phyloP scores from a whole-genome alignment of 2,329 filamentous ascomycete genomes.

The Trichoderma guizhouense region DNA sequence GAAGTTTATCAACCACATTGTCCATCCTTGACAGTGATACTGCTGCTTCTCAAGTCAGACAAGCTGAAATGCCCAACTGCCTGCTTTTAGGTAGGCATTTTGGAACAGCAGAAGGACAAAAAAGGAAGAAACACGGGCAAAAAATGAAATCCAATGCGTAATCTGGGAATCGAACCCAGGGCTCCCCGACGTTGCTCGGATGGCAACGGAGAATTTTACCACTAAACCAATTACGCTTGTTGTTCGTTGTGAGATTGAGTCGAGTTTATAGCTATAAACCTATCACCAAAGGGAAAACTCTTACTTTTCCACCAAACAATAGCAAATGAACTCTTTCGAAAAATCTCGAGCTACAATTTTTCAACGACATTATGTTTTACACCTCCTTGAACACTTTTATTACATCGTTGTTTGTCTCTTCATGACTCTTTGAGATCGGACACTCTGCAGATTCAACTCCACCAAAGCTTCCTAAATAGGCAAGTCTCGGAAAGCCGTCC shows the following conservation, averaged over 20 bases:
- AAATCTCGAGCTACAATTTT: too few relatives aligned
- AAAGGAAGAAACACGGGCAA: not conserved
- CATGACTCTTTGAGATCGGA: not conserved
- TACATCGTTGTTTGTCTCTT: not conserved
- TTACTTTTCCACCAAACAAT: too few relatives aligned
- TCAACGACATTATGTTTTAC: not conserved
- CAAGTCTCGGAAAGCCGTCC: not conserved
- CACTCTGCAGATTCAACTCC: not conserved
- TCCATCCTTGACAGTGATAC: not conserved
- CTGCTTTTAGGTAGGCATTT: not conserved
- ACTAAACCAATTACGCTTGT: constrained; percentile 20
- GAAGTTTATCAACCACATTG: not conserved
- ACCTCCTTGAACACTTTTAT: not conserved
- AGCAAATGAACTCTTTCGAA: too few relatives aligned
- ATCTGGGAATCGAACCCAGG: constrained; percentile 21
- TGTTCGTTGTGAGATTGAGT: not conserved
- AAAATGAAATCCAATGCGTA: constrained; percentile 6
- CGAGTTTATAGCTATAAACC: rapidly evolving
- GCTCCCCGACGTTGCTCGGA: constrained; percentile 20
- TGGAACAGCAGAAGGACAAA: not conserved
- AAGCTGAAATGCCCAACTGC: not conserved
- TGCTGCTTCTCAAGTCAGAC: not conserved
- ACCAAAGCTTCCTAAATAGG: not conserved
- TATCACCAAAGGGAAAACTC: rapidly evolving
- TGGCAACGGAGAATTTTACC: constrained; percentile 21